These are phyloP conservation scores for Apiospora saccharicola DNA, from an alignment of 2,329 filamentous ascomycete species.

Conservation along the genomic window DNA sequence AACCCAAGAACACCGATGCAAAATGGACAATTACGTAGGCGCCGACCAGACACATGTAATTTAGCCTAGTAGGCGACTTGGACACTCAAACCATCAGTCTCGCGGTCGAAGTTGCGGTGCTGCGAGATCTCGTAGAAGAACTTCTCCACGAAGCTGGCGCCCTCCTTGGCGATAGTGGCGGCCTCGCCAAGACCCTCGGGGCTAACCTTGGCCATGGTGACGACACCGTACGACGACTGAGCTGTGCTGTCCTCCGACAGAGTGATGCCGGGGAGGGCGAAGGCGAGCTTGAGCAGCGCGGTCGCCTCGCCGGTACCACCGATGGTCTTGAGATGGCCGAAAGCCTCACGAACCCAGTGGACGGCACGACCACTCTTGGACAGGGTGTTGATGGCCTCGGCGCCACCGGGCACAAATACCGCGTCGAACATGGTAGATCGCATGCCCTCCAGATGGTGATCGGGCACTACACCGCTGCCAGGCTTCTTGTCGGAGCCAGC, in stretches of 20 bases:
- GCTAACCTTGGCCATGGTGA: conserved; percentile 65
- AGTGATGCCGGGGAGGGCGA: conserved; percentile 51
- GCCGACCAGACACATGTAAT: neutral
- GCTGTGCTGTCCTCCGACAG: conserved; percentile 56
- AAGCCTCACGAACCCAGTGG: conserved; percentile 82
- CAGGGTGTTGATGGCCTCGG: conserved; percentile 67
- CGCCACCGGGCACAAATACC: conserved; percentile 77
- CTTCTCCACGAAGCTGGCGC: conserved; percentile 72
- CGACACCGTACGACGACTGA: conserved; percentile 77
- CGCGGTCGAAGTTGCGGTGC: conserved; percentile 78
- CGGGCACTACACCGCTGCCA: conserved; percentile 66
- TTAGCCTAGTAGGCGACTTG: conserved; percentile 78
- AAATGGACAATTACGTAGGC: neutral
- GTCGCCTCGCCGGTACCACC: conserved; percentile 78
- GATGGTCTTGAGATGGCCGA: conserved; percentile 82
- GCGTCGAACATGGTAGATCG: conserved; percentile 84
- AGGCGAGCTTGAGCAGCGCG: conserved; percentile 61
- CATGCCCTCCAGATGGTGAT: conserved; percentile 83
- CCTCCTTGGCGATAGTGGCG: conserved; percentile 70
- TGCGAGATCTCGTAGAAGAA: conserved; percentile 74
- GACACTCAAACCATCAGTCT: conserved; percentile 72
- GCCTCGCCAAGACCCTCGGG: conserved; percentile 68
- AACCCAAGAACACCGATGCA: neutral
- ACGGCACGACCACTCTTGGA: conserved; percentile 74
- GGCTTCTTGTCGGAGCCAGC: conserved; percentile 61